Evolutionary conservation across 164 flowering plant species (phyloP).

Genomic region (Magnolia officinalis): DNA sequence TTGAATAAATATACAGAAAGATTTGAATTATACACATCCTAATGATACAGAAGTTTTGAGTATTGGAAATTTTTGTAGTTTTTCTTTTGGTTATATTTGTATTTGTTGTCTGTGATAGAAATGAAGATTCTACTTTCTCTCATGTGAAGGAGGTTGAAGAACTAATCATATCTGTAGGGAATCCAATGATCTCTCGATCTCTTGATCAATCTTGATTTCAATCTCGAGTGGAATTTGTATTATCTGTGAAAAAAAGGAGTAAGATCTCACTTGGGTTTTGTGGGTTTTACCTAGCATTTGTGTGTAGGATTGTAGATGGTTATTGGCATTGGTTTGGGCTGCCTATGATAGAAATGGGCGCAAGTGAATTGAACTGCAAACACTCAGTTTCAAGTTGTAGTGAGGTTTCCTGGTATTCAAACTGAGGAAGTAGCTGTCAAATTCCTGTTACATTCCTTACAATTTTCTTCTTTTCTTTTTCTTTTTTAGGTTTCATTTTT

Average conservation of each 20-base stretch:
- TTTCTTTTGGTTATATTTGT: not conserved
- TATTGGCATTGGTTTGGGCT: not conserved
- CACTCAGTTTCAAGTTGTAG: not conserved
- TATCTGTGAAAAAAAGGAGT: not conserved
- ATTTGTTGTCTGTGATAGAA: not conserved
- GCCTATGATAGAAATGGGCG: not conserved
- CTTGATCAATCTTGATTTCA: not conserved
- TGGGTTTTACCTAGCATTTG: not conserved
- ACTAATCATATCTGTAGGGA: not conserved
- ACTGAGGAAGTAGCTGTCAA: not conserved
- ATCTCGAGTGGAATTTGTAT: not conserved
- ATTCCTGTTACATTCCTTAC: not conserved
- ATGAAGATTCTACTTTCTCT: not conserved
- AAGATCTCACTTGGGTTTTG: not conserved
- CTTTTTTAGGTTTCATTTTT: not conserved
- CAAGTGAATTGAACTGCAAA: not conserved
- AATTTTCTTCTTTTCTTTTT: not conserved
- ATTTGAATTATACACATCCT: not conserved
- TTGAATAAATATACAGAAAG: slow-evolving; percentile 10
- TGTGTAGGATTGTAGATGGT: not conserved
- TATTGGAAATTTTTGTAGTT: not conserved
- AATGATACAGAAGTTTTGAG: not conserved
- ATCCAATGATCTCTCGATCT: not conserved
- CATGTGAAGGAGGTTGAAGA: not conserved
- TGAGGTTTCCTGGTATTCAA: not conserved